phyloP scores from a whole-genome alignment of 805 yeast genomes.

The Schwanniomyces sp. region DNA sequence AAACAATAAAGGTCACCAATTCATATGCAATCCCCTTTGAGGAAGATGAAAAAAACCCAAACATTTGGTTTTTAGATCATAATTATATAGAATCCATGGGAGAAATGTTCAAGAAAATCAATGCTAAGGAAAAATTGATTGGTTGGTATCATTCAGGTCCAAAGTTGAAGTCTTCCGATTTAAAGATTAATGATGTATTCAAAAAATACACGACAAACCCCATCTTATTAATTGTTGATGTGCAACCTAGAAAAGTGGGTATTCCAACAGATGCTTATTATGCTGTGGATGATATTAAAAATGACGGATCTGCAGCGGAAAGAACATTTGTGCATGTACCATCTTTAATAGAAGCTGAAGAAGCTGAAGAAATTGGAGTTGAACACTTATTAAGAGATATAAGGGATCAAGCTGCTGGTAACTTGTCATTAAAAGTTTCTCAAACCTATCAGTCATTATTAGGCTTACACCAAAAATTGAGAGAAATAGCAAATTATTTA shows the following conservation, averaged over 20 bases:
- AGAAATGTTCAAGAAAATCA: conserved; percentile 96
- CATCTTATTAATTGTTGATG: conserved; percentile 85
- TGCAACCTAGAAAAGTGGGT: conserved; percentile 79
- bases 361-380: conserved; percentile 98
- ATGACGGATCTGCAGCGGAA: conserved; percentile 91
- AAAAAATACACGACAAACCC: conserved; percentile 82
- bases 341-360: conserved; percentile 92
- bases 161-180: conserved; percentile 80
- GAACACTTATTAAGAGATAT: conserved; percentile 94
- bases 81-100: conserved; percentile 95
- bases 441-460: conserved; percentile 85
- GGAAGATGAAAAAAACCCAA: conserved; percentile 88
- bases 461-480: conserved; percentile 77
- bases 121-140: conserved; percentile 91
- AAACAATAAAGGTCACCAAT: conserved; percentile 74
- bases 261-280: conserved; percentile 94
- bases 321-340: conserved; percentile 93
- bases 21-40: conserved; percentile 97
- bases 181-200: conserved; percentile 86
- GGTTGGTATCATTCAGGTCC: conserved; percentile 99
- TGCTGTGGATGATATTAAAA: conserved; percentile 93
- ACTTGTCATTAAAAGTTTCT: conserved; percentile 80
- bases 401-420: conserved; percentile 95
- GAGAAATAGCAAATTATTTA: conserved; percentile 76
- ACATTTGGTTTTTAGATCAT: conserved; percentile 96